Base-by-base conservation (phyloP, 1,139 yeast genomes). In the Taphrina confusa region DNA sequence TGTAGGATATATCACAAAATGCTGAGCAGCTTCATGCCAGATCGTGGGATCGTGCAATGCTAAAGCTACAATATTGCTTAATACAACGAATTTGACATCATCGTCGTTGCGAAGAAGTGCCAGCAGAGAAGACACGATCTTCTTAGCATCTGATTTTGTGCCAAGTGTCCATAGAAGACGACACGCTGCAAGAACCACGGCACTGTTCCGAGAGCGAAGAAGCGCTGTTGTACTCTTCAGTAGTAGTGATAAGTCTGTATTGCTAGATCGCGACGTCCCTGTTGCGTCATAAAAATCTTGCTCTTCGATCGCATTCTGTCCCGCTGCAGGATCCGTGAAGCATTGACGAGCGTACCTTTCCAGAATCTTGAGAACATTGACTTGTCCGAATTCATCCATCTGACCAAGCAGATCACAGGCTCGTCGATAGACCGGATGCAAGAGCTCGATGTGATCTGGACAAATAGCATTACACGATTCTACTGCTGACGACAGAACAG, bases 321-420 rank as follows among this genome's bases (percentile, higher is more conserved):
- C 45, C 40, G 27, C 36, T 30, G 40, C 47, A 20, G 58, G 62
- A 14, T 61, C 57, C 8, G 69, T 79, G 39, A 88, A 69, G 69
- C 79, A 90, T 20, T 73, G 67, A 60, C 92, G 77, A 22, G 82
- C 76, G 69, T 94, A 94, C 58, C 82, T 81, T 0, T 84, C 80
- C 58, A 91, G 74, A 8, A 87, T 68, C 54, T 86, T 89, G 25
- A 90, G 75, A 9, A 82, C 71, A 20, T 76, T 71, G 0, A 79
- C 72, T 68, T 87, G 92, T n/a, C 89, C 76, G 87, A 92, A 88
- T 63, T 85, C 86, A 64, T 89, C 95, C 61, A 91, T 75, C 1
- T 80, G 77, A 0, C 70, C 65, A 12, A 91, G 65, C 14, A 80
- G 72, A 0, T 78, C 69, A 65, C 95, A 83, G 40, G 82, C 78